Evolutionary conservation across 768 basidiomycete species (phyloP).

Genomic region (Erythrobasidium yunnanense): DNA sequence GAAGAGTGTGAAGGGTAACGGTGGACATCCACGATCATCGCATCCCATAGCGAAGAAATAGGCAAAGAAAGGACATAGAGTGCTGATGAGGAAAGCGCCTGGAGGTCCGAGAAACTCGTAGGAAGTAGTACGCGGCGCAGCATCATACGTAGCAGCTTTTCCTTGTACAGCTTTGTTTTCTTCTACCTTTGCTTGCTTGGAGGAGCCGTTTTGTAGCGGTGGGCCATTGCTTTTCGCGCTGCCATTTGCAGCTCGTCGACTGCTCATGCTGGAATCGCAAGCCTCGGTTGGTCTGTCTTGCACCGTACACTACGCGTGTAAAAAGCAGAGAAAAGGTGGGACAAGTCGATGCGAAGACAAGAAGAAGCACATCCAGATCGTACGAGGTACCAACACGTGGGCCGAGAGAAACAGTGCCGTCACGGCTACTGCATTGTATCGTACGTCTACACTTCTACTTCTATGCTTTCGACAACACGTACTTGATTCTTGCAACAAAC

Average conservation of each 20-base stretch:
- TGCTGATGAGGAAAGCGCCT: slow-evolving; percentile 54
- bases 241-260: background rate
- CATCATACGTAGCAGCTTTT: background rate
- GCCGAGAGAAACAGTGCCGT: background rate
- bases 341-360: too few species aligned
- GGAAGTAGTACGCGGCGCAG: slow-evolving; percentile 52
- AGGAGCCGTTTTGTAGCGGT: background rate
- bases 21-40: slow-evolving; percentile 42
- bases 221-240: background rate
- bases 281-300: background rate
- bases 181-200: background rate
- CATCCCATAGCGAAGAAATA: slow-evolving; percentile 54
- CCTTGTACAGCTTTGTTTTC: background rate
- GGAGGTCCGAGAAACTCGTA: slow-evolving; percentile 78
- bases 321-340: too few species aligned
- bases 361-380: background rate
- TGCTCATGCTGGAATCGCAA: too few species aligned
- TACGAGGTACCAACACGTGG: background rate
- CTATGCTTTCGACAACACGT: too few species aligned
- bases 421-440: background rate
- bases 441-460: background rate
- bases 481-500: too few species aligned
- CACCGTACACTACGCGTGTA: too few species aligned
- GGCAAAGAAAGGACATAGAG: slow-evolving; percentile 59
- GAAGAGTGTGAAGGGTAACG: slow-evolving; percentile 30